These are phyloP conservation scores for Xylaria sp. DNA, from an alignment of 2,329 filamentous ascomycete species.

Conservation along the genomic window DNA sequence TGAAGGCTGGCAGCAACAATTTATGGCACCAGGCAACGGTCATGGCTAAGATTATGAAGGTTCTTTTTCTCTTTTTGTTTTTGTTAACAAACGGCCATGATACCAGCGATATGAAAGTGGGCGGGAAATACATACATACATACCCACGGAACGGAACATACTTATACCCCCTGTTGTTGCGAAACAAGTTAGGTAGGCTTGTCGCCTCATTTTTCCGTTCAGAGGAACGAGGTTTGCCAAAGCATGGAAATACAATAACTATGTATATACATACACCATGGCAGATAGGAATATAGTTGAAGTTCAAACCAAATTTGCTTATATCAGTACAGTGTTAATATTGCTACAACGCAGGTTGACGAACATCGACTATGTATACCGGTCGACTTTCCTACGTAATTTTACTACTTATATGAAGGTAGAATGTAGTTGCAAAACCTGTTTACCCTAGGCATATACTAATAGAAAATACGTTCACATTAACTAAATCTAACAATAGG, in stretches of 20 bases:
- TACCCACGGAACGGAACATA: background rate
- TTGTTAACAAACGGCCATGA: conserved; percentile 19
- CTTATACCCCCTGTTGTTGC: background rate
- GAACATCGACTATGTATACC: background rate
- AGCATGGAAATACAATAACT: background rate
- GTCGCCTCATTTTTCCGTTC: background rate
- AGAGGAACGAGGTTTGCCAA: background rate
- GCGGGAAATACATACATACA: background rate
- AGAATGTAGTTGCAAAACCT: no score
- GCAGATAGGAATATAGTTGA: background rate
- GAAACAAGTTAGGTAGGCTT: background rate
- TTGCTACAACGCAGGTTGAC: no score
- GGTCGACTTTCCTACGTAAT: background rate
- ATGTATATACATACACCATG: background rate
- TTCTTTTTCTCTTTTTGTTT: conserved; percentile 3
- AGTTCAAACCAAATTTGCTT: background rate
- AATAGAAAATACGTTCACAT: no score
- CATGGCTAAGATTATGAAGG: conserved; percentile 12
- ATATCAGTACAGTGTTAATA: no score
- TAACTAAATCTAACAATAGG: no score
- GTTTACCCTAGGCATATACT: no score
- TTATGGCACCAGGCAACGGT: conserved; percentile 28
- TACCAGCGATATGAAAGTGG: conserved; percentile 22
- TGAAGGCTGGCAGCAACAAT: conserved; percentile 23
- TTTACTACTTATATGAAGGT: no score